These are phyloP conservation scores for Phragmites australis DNA, from an alignment of 176 grass and related monocot genomes.

Conservation along the genomic window DNA sequence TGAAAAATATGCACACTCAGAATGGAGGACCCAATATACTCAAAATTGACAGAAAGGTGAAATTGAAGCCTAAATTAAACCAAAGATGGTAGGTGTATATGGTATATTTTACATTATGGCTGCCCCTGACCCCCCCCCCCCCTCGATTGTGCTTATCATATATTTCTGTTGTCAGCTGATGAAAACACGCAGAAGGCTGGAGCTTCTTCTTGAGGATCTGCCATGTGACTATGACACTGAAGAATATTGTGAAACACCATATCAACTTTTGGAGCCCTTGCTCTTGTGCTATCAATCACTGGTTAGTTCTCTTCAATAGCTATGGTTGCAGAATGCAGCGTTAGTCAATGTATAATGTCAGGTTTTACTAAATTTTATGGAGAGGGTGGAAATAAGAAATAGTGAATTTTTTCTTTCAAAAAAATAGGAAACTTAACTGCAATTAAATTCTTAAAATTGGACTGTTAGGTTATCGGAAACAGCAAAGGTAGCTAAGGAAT, in stretches of 20 bases:
- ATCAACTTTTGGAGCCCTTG: slow-evolving; percentile 87
- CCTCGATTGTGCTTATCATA: slow-evolving; percentile 3
- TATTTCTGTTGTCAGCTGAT: slow-evolving; percentile 56
- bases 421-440: neutral
- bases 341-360: neutral
- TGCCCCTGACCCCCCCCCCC: too few relatives aligned
- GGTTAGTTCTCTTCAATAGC: slow-evolving; percentile 47
- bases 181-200: slow-evolving; percentile 68
- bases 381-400: neutral
- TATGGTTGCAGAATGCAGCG: neutral
- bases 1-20: neutral
- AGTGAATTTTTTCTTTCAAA: neutral
- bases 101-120: slow-evolving; percentile 22
- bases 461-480: neutral
- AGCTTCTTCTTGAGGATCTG: slow-evolving; percentile 80
- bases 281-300: slow-evolving; percentile 83
- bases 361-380: neutral
- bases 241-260: slow-evolving; percentile 76
- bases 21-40: neutral
- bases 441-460: neutral
- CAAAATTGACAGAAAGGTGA: neutral
- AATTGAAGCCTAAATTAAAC: neutral
- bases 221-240: slow-evolving; percentile 68
- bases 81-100: slow-evolving; percentile 4
- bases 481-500: neutral